Percentiles rank a stretch among this genome's conserved stretches.
These are phyloP conservation scores for Podila horticola DNA, from an alignment of 192 early-diverging fungal genomes.

Conservation along the genomic window DNA sequence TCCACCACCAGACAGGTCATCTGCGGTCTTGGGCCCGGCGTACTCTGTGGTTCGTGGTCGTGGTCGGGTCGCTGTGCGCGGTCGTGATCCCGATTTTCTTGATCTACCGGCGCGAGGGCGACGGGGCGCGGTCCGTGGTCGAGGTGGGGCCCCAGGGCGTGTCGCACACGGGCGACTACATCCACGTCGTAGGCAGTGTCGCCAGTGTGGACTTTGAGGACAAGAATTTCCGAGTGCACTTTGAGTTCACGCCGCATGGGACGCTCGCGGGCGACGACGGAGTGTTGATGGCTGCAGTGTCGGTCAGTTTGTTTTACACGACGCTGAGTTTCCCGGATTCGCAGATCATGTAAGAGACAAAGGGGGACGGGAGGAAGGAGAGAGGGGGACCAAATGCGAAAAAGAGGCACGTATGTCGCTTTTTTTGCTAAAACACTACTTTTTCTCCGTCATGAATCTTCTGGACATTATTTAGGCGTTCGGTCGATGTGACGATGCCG, in stretches of 20 bases:
- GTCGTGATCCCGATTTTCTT: conserved; percentile 43
- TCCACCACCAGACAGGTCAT: conserved; percentile 22
- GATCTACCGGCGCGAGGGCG: conserved; percentile 36
- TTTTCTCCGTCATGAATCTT: too few relatives aligned
- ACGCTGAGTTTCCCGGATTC: conserved; percentile 39
- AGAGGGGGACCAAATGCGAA: too few relatives aligned
- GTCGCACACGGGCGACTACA: conserved; percentile 44
- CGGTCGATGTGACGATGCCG: conserved; percentile 48
- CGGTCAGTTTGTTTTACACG: conserved; percentile 39
- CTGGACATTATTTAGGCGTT: too few relatives aligned
- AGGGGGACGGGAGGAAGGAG: too few relatives aligned
- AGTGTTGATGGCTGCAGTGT: conserved; percentile 26
- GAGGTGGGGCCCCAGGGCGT: conserved; percentile 34
- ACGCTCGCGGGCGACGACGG: conserved; percentile 52
- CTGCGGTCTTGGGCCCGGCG: conserved; percentile 32
- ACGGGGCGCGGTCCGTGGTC: conserved; percentile 29
- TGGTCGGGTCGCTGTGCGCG: conserved; percentile 34
- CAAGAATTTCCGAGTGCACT: conserved; percentile 57
- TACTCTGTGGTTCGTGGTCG: conserved; percentile 23
- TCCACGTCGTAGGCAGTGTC: conserved; percentile 50
- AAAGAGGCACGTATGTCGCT: too few relatives aligned
- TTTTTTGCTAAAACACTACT: too few relatives aligned
- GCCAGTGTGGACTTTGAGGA: conserved; percentile 57
- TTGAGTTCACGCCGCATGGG: conserved; percentile 56
- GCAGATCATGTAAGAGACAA: conserved; percentile 48